phyloP scores from a whole-genome alignment of 345 rosid genomes.

The Brassica nigra region DNA sequence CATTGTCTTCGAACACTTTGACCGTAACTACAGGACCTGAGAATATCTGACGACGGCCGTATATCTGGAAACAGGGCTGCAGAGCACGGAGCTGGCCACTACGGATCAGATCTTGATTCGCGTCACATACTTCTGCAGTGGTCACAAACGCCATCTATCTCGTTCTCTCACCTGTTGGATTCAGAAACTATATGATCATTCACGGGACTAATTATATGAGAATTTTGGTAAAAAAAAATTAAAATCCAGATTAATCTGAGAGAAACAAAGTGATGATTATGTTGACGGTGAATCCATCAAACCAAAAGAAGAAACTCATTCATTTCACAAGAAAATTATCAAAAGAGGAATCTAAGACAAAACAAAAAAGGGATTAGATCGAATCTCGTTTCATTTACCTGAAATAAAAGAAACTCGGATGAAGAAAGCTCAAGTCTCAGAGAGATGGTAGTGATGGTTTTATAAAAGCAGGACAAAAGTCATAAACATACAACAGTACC shows the following conservation, averaged over 20 bases:
- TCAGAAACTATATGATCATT: constrained; percentile 5
- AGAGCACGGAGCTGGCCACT: constrained; percentile 83
- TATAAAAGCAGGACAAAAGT: constrained; percentile 8
- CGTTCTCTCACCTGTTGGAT: constrained; percentile 18
- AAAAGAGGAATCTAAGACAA: neutral
- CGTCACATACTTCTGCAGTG: constrained; percentile 86
- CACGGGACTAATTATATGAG: neutral
- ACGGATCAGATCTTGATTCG: constrained; percentile 69
- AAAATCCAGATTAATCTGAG: neutral
- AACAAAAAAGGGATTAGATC: constrained; percentile 13
- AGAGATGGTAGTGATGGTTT: constrained; percentile 11
- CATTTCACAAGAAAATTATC: neutral
- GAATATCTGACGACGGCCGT: constrained; percentile 78
- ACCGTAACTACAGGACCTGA: constrained; percentile 80
- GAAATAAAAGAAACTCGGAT: constrained; percentile 18
- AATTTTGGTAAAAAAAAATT: neutral
- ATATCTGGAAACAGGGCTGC: constrained; percentile 71
- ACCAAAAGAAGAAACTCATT: too few relatives aligned
- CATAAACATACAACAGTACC: neutral
- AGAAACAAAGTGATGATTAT: neutral
- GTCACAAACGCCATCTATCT: constrained; percentile 71
- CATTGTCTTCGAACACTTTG: constrained; percentile 83
- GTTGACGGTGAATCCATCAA: too few relatives aligned
- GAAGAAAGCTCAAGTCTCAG: constrained; percentile 10
- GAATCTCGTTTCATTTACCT: constrained; percentile 16